These are phyloP conservation scores for Luffa aegyptiaca DNA, from an alignment of 306 rosid species.

Conservation along the genomic window DNA sequence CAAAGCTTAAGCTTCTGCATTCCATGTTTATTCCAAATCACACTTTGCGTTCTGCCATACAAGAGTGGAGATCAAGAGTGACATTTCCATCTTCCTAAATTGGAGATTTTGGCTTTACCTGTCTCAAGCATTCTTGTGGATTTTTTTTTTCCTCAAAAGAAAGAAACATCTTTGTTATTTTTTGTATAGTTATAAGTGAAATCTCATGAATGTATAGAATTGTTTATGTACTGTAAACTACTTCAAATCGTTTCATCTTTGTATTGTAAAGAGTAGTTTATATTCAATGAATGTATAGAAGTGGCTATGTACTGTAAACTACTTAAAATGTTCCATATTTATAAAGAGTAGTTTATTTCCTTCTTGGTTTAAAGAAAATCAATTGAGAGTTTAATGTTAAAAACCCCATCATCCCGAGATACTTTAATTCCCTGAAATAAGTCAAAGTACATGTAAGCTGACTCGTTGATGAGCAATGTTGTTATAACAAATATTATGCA, in stretches of 20 bases:
- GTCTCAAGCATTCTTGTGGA: not conserved
- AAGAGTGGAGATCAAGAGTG: conserved; percentile 59
- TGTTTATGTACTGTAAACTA: not conserved
- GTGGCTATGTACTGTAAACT: not conserved
- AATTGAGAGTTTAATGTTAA: not conserved
- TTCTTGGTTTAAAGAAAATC: not conserved
- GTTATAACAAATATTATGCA: not conserved
- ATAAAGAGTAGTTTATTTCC: not conserved
- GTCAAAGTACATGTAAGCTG: not conserved
- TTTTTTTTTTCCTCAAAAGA: not conserved
- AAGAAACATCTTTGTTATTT: not conserved
- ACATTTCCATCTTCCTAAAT: conserved; percentile 12
- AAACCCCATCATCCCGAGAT: not conserved
- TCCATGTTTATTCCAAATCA: conserved; percentile 58
- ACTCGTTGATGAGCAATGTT: not conserved
- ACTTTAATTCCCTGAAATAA: not conserved
- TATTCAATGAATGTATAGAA: not conserved
- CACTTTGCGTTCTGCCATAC: conserved; percentile 72
- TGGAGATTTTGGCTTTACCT: not conserved
- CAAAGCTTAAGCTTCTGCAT: conserved; percentile 51
- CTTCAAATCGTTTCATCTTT: not conserved
- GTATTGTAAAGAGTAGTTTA: not conserved
- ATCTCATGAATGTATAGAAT: not conserved
- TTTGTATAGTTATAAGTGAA: not conserved
- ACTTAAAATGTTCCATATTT: not conserved